Evolutionary conservation across 208 protist species (phyloP).

Genomic region (Trypanosomatidae sp.): DNA sequence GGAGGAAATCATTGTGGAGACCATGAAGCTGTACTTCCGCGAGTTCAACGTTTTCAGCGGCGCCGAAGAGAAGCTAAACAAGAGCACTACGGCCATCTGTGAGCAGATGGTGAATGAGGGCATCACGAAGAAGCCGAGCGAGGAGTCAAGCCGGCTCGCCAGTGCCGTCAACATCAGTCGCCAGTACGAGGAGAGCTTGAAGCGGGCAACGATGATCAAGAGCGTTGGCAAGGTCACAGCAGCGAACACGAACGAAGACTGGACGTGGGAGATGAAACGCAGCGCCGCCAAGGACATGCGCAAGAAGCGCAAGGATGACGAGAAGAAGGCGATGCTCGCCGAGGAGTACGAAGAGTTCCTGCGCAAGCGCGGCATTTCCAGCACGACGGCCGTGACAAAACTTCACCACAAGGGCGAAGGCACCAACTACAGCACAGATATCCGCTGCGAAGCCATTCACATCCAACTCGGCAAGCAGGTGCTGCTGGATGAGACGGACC

Average conservation of each 20-base stretch:
- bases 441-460: constrained; percentile 83
- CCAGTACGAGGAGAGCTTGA: constrained; percentile 88
- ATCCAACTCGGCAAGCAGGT: constrained; percentile 91
- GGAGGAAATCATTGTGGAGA: constrained; percentile 72
- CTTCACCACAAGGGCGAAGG: constrained; percentile 85
- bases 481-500: constrained; percentile 79
- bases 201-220: constrained; percentile 84
- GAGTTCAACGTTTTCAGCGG: constrained; percentile 72
- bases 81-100: constrained; percentile 46
- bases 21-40: constrained; percentile 68
- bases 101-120: constrained; percentile 56
- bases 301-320: constrained; percentile 87
- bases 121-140: constrained; percentile 69
- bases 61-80: constrained; percentile 39
- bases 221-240: constrained; percentile 75
- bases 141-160: constrained; percentile 64
- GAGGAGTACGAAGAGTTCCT: constrained; percentile 93
- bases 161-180: constrained; percentile 86
- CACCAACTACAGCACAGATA: too few relatives aligned
- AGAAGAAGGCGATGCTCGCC: constrained; percentile 86
- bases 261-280: constrained; percentile 89
- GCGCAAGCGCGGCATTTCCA: constrained; percentile 79
- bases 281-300: constrained; percentile 87
- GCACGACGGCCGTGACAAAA: constrained; percentile 75
- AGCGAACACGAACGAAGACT: constrained; percentile 92